A percentile compares a stretch with the other conserved stretches of the same genome.
These are phyloP conservation scores for Vishniacozyma victoriae DNA, from an alignment of 768 basidiomycete genomes.

Conservation along the genomic window DNA sequence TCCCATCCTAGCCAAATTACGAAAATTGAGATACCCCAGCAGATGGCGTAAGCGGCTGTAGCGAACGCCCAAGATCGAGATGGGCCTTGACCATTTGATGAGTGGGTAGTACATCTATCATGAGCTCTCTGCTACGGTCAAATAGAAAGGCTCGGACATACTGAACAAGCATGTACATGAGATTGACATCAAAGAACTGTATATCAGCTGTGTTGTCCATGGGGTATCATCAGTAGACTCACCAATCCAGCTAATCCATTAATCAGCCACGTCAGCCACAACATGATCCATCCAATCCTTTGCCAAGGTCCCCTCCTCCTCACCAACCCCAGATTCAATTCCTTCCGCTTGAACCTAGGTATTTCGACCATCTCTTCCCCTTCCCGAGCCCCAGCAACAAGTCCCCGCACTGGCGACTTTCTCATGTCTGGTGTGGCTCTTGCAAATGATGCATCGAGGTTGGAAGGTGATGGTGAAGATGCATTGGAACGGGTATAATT, in stretches of 20 bases:
- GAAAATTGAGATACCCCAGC: conserved; percentile 69
- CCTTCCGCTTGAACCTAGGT: conserved; percentile 35
- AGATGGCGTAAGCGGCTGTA: conserved; percentile 73
- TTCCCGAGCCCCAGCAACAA: too few relatives aligned
- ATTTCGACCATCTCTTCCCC: conserved; percentile 31
- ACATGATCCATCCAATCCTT: conserved; percentile 19
- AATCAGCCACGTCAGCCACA: conserved; percentile 20
- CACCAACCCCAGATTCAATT: conserved; percentile 35
- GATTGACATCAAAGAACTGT: conserved; percentile 78
- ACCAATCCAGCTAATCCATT: conserved; percentile 26
- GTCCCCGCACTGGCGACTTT: too few relatives aligned
- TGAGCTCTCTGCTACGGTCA: not conserved
- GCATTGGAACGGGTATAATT: too few relatives aligned
- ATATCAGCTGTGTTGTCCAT: not conserved
- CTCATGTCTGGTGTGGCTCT: too few relatives aligned
- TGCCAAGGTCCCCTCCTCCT: conserved; percentile 10
- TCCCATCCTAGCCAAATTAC: conserved; percentile 66
- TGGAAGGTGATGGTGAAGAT: too few relatives aligned
- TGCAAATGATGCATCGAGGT: too few relatives aligned
- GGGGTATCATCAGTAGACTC: conserved; percentile 1
- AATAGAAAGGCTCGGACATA: conserved; percentile 51
- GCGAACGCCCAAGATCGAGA: conserved; percentile 77
- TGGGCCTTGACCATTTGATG: conserved; percentile 61
- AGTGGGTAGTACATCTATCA: conserved; percentile 65
- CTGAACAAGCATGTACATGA: conserved; percentile 75